Evolutionary conservation across 2,329 filamentous ascomycete genomes (phyloP).

Genomic region (Coleophoma eucalyptorum): DNA sequence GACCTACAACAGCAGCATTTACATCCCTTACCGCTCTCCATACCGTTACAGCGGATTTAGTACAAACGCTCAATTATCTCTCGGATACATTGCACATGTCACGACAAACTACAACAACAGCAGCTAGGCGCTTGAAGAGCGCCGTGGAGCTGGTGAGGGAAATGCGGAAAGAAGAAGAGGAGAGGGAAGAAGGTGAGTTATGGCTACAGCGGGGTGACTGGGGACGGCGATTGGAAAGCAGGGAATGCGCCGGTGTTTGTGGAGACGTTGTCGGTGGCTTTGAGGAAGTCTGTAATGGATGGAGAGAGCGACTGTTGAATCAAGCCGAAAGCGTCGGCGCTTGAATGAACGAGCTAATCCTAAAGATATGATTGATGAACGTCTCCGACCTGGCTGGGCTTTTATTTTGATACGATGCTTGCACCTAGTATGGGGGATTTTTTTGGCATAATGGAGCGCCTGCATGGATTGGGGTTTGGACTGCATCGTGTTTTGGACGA

Average conservation of each 20-base stretch:
- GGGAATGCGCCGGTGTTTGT: slow-evolving; percentile 82
- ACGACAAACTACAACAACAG: slow-evolving; percentile 79
- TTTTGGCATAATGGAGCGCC: no score
- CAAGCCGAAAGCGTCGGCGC: slow-evolving; percentile 30
- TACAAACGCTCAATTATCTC: slow-evolving; percentile 78
- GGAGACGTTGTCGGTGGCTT: slow-evolving; percentile 88
- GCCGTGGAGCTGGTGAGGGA: slow-evolving; percentile 84
- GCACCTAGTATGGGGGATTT: no score
- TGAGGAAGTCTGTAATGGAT: slow-evolving; percentile 82
- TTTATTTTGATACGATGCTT: no score
- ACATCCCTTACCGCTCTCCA: slow-evolving; percentile 66
- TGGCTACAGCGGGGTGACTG: slow-evolving; percentile 83
- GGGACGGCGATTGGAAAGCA: slow-evolving; percentile 69
- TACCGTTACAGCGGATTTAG: slow-evolving; percentile 66
- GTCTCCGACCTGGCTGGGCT: no score
- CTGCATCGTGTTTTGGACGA: no score
- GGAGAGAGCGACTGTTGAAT: slow-evolving; percentile 71
- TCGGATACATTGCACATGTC: slow-evolving; percentile 94
- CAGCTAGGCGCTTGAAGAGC: slow-evolving; percentile 72
- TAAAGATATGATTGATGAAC: no score
- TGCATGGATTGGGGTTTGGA: no score
- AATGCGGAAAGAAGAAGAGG: slow-evolving; percentile 77
- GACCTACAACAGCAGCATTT: slow-evolving; percentile 57
- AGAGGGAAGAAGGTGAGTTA: slow-evolving; percentile 74
- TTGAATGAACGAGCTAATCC: neutral